Conservation (phyloP, 2,329 filamentous ascomycete species). For the Madurella mycetomatis region DNA sequence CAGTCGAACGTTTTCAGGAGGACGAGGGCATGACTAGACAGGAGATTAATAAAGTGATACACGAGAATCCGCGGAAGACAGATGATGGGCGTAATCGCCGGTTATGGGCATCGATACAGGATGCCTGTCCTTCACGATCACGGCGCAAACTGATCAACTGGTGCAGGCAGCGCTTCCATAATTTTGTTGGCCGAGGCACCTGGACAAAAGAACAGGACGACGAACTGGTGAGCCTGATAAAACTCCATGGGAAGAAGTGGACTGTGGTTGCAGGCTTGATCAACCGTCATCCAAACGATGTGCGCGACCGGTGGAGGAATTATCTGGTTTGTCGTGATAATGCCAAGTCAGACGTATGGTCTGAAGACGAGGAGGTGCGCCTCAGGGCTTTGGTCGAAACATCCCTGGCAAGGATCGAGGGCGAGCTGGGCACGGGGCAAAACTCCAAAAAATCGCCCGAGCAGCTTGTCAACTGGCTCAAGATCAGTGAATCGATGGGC, state of each 20-base stretch:
- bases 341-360: slow-evolving; percentile 54
- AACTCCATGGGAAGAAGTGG: slow-evolving; percentile 55
- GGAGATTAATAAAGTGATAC: slow-evolving; percentile 21
- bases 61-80: slow-evolving; percentile 17
- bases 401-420: slow-evolving; percentile 46
- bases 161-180: slow-evolving; percentile 61
- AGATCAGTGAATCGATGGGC: slow-evolving; percentile 59
- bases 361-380: slow-evolving; percentile 52
- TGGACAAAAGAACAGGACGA: slow-evolving; percentile 59
- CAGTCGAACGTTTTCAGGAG: slow-evolving; percentile 19
- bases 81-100: slow-evolving; percentile 32
- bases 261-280: slow-evolving; percentile 56
- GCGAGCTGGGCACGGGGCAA: slow-evolving; percentile 30
- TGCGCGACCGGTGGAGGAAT: slow-evolving; percentile 67
- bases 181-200: slow-evolving; percentile 54
- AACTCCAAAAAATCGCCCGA: slow-evolving; percentile 41
- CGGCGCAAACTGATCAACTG: slow-evolving; percentile 52
- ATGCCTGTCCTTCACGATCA: slow-evolving; percentile 46
- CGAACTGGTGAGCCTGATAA: slow-evolving; percentile 44
- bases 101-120: slow-evolving; percentile 48
- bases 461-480: slow-evolving; percentile 59
- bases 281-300: slow-evolving; percentile 60
- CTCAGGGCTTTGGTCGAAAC: slow-evolving; percentile 51
- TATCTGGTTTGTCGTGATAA: slow-evolving; percentile 56
- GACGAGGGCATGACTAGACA: slow-evolving; percentile 18